Conservation (phyloP, 441 rosid genomes). For the Raphanus hybrid region DNA sequence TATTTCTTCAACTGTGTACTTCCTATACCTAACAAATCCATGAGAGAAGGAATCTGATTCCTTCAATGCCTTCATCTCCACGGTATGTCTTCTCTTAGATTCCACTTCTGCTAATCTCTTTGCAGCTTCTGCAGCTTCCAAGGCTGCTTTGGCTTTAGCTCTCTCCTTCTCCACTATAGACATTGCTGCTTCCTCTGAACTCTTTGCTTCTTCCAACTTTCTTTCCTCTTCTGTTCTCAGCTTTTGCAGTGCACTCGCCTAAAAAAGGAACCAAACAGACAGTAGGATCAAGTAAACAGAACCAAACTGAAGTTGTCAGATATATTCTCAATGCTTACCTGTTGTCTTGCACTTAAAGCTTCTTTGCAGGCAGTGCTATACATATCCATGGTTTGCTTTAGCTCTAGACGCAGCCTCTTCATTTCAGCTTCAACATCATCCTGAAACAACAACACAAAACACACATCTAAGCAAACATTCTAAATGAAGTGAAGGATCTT, state of each 20-base stretch:
- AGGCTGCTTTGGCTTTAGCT: conserved; percentile 50
- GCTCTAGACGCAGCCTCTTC: conserved; percentile 84
- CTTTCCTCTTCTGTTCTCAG: conserved; percentile 53
- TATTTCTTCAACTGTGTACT: conserved; percentile 59
- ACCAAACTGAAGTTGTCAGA: not conserved
- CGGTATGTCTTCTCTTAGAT: conserved; percentile 43
- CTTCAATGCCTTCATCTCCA: conserved; percentile 44
- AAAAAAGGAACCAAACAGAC: not conserved
- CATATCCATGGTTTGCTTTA: conserved; percentile 97
- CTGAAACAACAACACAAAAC: conserved; percentile 44
- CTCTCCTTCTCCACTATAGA: conserved; percentile 54
- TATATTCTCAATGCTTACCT: conserved; percentile 45
- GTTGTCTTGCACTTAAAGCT: conserved; percentile 81
- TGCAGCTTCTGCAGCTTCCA: conserved; percentile 60
- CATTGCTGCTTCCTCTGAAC: conserved; percentile 55
- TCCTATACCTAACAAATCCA: conserved; percentile 51
- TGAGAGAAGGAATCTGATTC: conserved; percentile 43
- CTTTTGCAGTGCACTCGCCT: conserved; percentile 59
- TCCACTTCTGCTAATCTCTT: conserved; percentile 52
- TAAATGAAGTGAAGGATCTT: not conserved
- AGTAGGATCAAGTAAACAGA: conserved; percentile 2
- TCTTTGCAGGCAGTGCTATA: conserved; percentile 89
- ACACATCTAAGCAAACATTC: not conserved
- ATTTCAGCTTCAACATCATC: conserved; percentile 71
- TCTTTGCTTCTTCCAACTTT: conserved; percentile 51